Base-by-base conservation (phyloP, 2,329 filamentous ascomycete genomes). In the Neonectria magnoliae region DNA sequence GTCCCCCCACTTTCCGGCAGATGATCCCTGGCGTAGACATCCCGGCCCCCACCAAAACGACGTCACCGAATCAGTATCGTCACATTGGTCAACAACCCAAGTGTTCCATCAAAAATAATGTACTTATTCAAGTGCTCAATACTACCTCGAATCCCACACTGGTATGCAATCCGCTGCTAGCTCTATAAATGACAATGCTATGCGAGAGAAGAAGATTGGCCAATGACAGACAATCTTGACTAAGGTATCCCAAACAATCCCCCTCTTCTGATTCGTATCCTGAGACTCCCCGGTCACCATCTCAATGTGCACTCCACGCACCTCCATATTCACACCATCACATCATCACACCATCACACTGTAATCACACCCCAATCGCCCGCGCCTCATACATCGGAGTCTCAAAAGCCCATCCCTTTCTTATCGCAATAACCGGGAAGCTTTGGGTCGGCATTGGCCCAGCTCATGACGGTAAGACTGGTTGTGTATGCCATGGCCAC, bases 401-500 rank as follows among this genome's bases (percentile, higher is more conserved):
- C 52, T 70, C 29, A 72, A 20, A 69, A 60, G 29, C 66, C 70
- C 14, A 64, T 44, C 11, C 71, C 71, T 51, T 68, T 79, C 58
- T 77, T 77, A 58, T 88, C 85, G 67, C 87, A 89, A 75, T 89
- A 88, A 59, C 84, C 84, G 0, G 87, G 86, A 8, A 78, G 72
- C 62, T 76, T 77, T 14, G 83, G 80, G 14, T 79, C 80, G 5
- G 89, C 88, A 55, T 83, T 85, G 7, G 92, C 88, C 97, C 96
- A 99, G 79, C 92, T 97, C 76, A 91, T 87, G 52, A 98, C 83
- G 1, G 96, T 99, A 73, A 98, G 83, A 38, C 87, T 85, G 0
- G 96, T 98, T 0, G 96, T 97, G 79, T 99, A 99, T 6, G 88
- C 87, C 92, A 98, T 99, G 72, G 93, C 93, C 18, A 94, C 79